Evolutionary conservation across 805 yeast species (phyloP), one percentile per base, ranked within the genome.

Genomic region (Cephaloascus albidus): DNA sequence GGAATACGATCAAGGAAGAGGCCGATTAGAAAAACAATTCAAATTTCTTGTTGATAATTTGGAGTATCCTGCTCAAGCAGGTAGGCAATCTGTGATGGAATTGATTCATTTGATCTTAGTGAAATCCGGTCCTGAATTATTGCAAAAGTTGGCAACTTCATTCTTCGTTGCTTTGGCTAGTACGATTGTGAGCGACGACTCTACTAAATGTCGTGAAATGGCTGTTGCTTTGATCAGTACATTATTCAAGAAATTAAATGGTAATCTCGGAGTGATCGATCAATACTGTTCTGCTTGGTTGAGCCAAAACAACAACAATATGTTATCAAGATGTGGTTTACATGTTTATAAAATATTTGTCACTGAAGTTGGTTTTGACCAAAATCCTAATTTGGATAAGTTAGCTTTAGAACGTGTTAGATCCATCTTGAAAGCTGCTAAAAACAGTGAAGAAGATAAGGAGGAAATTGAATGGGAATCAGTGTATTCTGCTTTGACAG

Each of bases 1-100:
- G 83, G 96, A 88, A 50, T 93, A 85, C 53, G 97, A 95, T 50
- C 97, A 90, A 62, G 88, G 97, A 26, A 72, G 80, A 49, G 88
- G 90, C 3, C 74, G 86, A 46, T 57, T 93, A 36, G 93, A 85
- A 45, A 85, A 81, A 49, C 94, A 86, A 46, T 81, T 90, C 60
- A 78, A 81, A 45, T 79, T 82, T 53, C 67, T 93, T 58, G 84
- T 89, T 6, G 76, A 76, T 40, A 93, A 93, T 55, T 63, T 93
- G 45, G 72, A 78, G 18, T 93, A 93, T 54, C 89, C 94, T 3
- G 79, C 95, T 3, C 84, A 84, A 42, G 70, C 76, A 33, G 98
- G 98, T 38, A 70, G 97, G 38, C 81, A 82, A 47, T 85, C 97
- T 0, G 95, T 87, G 2, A 75, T 93, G 85, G 97, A 93, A 51